Base-by-base conservation (phyloP, 768 basidiomycete species). In the Coprinellus micaceus region DNA sequence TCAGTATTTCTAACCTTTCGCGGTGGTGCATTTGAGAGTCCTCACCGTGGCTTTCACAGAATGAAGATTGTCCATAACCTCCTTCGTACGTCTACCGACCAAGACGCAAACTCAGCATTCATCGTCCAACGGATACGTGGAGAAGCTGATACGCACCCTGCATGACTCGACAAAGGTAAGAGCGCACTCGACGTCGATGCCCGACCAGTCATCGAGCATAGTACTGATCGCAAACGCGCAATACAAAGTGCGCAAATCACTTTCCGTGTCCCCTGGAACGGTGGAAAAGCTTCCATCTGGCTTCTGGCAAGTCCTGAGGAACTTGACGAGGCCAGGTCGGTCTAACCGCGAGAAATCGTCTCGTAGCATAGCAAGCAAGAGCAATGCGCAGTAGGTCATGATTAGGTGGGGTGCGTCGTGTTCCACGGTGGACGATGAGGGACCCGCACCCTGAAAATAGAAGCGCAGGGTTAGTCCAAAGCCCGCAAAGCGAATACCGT, bases 31-130 rank as follows among this genome's bases (percentile, higher is more conserved):
- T 7, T 29, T 33, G 47, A 1, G n/a, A n/a, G n/a, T n/a, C 59
- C 75, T 19, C 54, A 90, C 93, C 94, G 69, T 94, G 86, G 3
- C 94, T 88, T 72, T 99, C 96, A 41, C 86, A 82, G 43, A 77
- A 81, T 0, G 93, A 87, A 2, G 81, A 76, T 65, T 94, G 90
- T 0, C 91, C 93, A 62, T 90, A 99, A 0, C 92, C 95, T 13
- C 94, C 94, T 77, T 97, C 94, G 64, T 94, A 91, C 2, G 86
- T 86, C 95, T 98, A 53, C n/a, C n/a, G n/a, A n/a, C n/a, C n/a
- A 45, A 58, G 24, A 45, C 43, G 21, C 28, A 13, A 56, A 57
- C 44, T 46, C 26, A 56, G 51, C 15, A 46, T 24, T 13, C 24
- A 46, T 52, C 48, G 37, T 25, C 37, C 24, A 57, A 54, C 55